Percentiles rank a stretch among this genome's conserved stretches.
Conservation (phyloP, 2,329 filamentous ascomycete genomes). For the Esteya vermicola region DNA sequence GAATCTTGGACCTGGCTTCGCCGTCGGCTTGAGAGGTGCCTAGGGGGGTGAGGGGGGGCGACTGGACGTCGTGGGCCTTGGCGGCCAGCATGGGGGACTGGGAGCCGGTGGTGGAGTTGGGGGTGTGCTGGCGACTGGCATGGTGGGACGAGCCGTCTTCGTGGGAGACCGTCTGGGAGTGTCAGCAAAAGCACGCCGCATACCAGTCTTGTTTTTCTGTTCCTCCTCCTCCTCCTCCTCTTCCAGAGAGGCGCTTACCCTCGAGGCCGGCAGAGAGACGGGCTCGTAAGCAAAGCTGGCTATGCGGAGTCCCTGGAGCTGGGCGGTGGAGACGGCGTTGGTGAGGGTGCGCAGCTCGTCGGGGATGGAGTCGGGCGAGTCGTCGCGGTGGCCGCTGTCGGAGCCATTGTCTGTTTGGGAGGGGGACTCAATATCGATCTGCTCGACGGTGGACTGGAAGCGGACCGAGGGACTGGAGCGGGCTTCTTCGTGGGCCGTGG, state of each 20-base stretch:
- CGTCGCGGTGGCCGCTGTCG: background rate
- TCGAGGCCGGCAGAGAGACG: conserved; percentile 71
- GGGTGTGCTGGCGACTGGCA: conserved; percentile 49
- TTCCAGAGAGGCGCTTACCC: conserved; percentile 42
- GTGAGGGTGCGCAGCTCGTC: conserved; percentile 56
- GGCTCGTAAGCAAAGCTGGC: conserved; percentile 83
- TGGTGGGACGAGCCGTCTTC: conserved; percentile 42
- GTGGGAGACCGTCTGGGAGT: conserved; percentile 39
- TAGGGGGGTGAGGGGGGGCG: conserved; percentile 78
- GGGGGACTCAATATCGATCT: conserved; percentile 31
- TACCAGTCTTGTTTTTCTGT: too few relatives aligned
- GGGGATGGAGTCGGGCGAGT: conserved; percentile 24
- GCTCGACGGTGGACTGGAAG: conserved; percentile 57
- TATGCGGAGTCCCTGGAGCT: conserved; percentile 70
- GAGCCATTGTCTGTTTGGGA: conserved; percentile 6
- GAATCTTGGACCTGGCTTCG: conserved; percentile 17
- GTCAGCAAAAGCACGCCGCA: too few relatives aligned
- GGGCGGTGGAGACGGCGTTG: conserved; percentile 55
- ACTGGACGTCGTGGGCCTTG: conserved; percentile 58
- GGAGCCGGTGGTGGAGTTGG: conserved; percentile 44
- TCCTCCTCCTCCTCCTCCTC: too few relatives aligned
- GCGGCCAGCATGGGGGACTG: conserved; percentile 56
- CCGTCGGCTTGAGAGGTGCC: conserved; percentile 42
- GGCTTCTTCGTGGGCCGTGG: conserved; percentile 13
- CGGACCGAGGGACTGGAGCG: conserved; percentile 39